A percentile compares a stretch with the other conserved stretches of the same genome.
Conservation (phyloP, 176 grass and related monocot species). For the Phyllostachys edulis region DNA sequence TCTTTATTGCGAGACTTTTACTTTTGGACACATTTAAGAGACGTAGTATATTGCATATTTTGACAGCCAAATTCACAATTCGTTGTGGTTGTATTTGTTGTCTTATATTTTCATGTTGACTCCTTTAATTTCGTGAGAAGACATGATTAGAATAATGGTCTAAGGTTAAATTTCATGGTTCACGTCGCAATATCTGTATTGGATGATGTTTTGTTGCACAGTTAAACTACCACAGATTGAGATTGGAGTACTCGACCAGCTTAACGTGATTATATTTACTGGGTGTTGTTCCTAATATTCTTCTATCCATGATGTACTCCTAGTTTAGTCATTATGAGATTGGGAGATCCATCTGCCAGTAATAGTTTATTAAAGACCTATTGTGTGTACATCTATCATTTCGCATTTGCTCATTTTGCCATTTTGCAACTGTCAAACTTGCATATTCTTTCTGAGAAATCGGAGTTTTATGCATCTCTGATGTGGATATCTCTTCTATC, state of each 20-base stretch:
- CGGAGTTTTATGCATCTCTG: not conserved
- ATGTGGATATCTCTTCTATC: slow-evolving; percentile 18
- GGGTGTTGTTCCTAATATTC: not conserved
- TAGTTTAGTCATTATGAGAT: not conserved
- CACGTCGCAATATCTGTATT: not conserved
- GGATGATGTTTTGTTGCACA: not conserved
- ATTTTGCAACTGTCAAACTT: not conserved
- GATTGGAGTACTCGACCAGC: not conserved
- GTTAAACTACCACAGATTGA: not conserved
- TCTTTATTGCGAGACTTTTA: not conserved
- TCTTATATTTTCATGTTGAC: not conserved
- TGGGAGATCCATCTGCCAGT: not conserved
- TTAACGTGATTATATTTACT: not conserved
- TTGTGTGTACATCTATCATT: not conserved
- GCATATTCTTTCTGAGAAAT: slow-evolving; percentile 1
- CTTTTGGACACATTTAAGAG: not conserved
- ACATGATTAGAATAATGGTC: not conserved
- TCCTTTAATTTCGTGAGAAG: not conserved
- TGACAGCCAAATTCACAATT: not conserved
- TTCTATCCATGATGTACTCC: not conserved
- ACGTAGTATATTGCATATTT: slow-evolving; percentile 13
- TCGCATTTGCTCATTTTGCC: not conserved
- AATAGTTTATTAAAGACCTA: not conserved
- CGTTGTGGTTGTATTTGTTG: not conserved
- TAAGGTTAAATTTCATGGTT: not conserved